Percentiles rank a stretch among this genome's conserved stretches.
phyloP scores from a whole-genome alignment of 371 early-diverging fungal species.

The Lichtheimia corymbifera region DNA sequence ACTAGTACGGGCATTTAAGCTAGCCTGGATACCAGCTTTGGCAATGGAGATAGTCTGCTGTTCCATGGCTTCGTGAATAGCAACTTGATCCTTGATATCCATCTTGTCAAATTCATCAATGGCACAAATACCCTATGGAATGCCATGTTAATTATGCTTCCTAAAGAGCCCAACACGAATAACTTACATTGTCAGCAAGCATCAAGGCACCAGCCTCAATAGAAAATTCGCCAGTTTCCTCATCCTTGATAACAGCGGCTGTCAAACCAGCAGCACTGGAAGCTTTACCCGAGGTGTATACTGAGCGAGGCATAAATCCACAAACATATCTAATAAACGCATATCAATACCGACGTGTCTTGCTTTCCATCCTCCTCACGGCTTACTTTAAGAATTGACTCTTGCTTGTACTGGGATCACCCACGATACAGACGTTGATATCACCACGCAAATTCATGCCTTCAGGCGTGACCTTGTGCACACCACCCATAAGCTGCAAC shows the following conservation, averaged over 20 bases:
- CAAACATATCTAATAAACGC: conserved; percentile 69
- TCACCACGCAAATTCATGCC: conserved; percentile 97
- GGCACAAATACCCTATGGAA: conserved; percentile 91
- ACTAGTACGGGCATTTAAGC: conserved; percentile 98
- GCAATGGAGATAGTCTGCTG: conserved; percentile 99
- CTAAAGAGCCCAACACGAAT: background rate
- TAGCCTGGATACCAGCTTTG: conserved; percentile 99
- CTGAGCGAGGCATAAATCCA: conserved; percentile 87
- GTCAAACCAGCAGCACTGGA: conserved; percentile 99
- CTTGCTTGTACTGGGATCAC: conserved; percentile 99
- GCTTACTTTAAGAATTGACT: conserved; percentile 94
- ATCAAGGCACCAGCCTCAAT: conserved; percentile 99
- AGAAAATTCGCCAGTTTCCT: conserved; percentile 99
- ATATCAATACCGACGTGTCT: too few relatives aligned
- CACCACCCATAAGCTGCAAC: conserved; percentile 96
- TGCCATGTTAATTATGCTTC: too few relatives aligned
- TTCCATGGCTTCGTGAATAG: conserved; percentile 99
- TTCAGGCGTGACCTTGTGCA: conserved; percentile 92
- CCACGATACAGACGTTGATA: conserved; percentile 98
- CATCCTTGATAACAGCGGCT: conserved; percentile 97
- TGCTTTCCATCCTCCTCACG: too few relatives aligned
- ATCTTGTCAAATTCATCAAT: conserved; percentile 99
- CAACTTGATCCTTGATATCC: conserved; percentile 98
- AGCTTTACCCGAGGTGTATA: conserved; percentile 99
- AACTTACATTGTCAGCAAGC: conserved; percentile 96